Evolutionary conservation across 805 yeast genomes (phyloP), one percentile per base, ranked within the genome.

Genomic region (Torulaspora indica): DNA sequence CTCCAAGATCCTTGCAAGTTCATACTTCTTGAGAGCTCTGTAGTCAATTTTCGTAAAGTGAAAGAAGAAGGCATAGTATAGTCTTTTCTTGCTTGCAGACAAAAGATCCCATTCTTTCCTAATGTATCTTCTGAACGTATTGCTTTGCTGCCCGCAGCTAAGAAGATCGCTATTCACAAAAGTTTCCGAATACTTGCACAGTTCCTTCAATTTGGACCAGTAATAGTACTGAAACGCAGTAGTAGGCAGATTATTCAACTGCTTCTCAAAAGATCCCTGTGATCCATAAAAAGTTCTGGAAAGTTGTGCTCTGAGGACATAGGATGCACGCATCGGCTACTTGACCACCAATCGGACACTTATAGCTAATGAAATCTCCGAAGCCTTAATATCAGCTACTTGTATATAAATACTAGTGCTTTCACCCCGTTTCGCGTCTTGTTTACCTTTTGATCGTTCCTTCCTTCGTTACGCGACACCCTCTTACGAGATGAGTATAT

Each of bases 191-290:
- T 40, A 30, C 22, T 35, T 24, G 10, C 24, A 25, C 28, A 48
- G 48, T 18, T 50, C 46, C 29, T 48, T 47, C 22, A 51, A 22
- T 24, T 49, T 54, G 15, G 54, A 33, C 20, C 50, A 50, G 25
- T 48, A 52, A 32, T 48, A 58, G 33, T 54, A 58, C 14, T 56
- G 58, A 38, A 58, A 58, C 10, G 52, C 57, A 5, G 59, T 52
- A 3, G 43, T 18, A 13, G 60, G 58, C 13, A 43, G 25, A 22
- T 39, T 43, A 35, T 53, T 51, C n/a, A 48, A 34, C 15, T 45
- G 40, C 24, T 35, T 49, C 31, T 55, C 45, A 28, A 57, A 57
- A 5, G 54, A 47, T 24, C 34, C 49, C 39, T 45, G 51, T 15
- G 51, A 48, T 7, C 22, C 28, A 35, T 47, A 48, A 8, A 52